phyloP scores from a whole-genome alignment of 2,329 filamentous ascomycete species.

The Cordyceps javanica region DNA sequence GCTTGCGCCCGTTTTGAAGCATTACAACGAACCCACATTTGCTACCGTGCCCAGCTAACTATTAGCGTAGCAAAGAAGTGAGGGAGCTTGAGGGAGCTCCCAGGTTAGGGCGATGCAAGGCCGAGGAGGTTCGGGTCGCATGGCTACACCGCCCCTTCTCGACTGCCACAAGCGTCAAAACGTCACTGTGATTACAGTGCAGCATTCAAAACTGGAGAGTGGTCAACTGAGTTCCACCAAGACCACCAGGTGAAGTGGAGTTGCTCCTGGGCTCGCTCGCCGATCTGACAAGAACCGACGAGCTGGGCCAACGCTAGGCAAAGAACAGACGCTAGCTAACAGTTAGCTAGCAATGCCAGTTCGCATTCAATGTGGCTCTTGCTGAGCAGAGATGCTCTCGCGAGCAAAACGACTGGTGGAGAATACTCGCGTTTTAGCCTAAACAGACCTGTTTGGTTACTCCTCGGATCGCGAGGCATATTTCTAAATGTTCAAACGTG shows the following conservation, averaged over 20 bases:
- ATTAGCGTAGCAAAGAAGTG: too few relatives aligned
- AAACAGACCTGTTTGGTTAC: not conserved
- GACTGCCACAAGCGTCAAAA: not conserved
- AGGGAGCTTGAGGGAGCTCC: not conserved
- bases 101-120: not conserved
- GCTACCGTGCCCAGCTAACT: too few relatives aligned
- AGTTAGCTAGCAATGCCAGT: not conserved
- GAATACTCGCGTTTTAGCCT: not conserved
- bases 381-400: not conserved
- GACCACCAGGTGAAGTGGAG: not conserved
- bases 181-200: not conserved
- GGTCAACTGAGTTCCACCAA: not conserved
- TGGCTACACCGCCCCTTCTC: conserved; percentile 9
- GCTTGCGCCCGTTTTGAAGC: too few relatives aligned
- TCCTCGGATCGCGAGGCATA: not conserved
- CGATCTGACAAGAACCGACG: conserved; percentile 10
- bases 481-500: not conserved
- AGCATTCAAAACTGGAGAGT: not conserved
- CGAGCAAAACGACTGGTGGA: not conserved
- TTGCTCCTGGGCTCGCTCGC: not conserved
- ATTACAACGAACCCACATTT: too few relatives aligned
- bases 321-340: not conserved
- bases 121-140: not conserved
- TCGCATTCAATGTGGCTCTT: not conserved
- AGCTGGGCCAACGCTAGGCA: not conserved